Evolutionary conservation across 2,329 filamentous ascomycete genomes (phyloP), one percentile per base, ranked within the genome.

Genomic region (Beauveria asiatica): DNA sequence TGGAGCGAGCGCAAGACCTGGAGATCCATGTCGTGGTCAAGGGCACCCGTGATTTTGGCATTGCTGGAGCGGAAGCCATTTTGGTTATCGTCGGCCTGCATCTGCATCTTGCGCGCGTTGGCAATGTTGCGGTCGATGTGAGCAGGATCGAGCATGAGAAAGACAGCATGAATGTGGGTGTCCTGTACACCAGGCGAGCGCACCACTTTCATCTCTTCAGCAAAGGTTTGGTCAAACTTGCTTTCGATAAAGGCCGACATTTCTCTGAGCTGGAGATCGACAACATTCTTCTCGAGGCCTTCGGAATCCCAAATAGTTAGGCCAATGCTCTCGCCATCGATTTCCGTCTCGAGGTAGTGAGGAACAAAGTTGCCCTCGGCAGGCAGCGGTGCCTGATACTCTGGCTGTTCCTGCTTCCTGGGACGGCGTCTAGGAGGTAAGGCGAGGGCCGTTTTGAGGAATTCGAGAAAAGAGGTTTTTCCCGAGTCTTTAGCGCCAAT

Each of bases 141-240:
- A 57, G 85, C 80, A 1, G 94, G 94, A 71, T 99, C 94, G 59
- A 99, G 84, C 59, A 99, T 79, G 60, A 97, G 81, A 75, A 99
- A 96, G 59, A 92, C 92, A 66, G 91, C 95, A 72, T 99, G 94
- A 65, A 99, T 96, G 73, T 99, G 94, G 55, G 93, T 97, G 77
- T 99, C 94, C 72, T 92, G 90, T 65, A 90, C 89, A 60, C 92
- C 93, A 27, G 94, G 93, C 57, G 92, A 92, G 68, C 94, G 89
- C 63, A 97, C 82, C 51, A 99, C 92, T 78, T 97, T 97, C 83
- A 96, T 96, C 78, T 99, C 94, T 75, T 99, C 94, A 53, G 85
- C 85, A 72, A 99, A 96, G 0, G 94, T 97, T 70, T 99, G 94
- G 73, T 99, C 93, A 67, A 99, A 99, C 74, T 97, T 97, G 78